A percentile compares a stretch with the other conserved stretches of the same genome.
Conservation (phyloP, 2,329 filamentous ascomycete species). For the Colletotrichum sp. region DNA sequence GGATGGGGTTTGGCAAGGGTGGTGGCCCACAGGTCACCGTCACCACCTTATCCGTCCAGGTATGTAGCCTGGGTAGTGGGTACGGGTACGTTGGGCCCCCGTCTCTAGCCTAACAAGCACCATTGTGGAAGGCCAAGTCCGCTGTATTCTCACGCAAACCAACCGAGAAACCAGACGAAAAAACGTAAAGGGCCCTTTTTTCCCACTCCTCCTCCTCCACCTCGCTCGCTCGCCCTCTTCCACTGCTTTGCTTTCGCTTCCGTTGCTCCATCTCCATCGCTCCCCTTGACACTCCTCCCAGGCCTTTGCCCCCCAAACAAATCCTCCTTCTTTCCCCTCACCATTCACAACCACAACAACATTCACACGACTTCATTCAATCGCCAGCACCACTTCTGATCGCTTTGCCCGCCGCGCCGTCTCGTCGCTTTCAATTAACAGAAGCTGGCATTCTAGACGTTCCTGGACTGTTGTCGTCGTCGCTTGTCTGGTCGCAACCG, state of each 20-base stretch:
- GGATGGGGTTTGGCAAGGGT: background rate
- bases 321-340: conserved; percentile 20
- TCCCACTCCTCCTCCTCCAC: background rate
- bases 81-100: background rate
- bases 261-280: conserved; percentile 5
- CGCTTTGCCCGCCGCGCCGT: background rate
- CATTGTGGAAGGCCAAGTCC: background rate
- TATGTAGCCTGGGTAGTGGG: background rate
- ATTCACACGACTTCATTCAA: background rate
- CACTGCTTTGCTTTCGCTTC: background rate
- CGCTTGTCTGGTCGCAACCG: conserved; percentile 10
- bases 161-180: background rate
- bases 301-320: conserved; percentile 15
- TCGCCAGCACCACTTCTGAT: background rate
- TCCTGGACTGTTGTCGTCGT: conserved; percentile 9
- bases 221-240: background rate
- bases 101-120: background rate
- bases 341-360: conserved; percentile 2
- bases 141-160: background rate
- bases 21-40: background rate
- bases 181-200: conserved; percentile 10
- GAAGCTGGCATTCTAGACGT: conserved; percentile 7
- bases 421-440: background rate
- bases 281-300: background rate
- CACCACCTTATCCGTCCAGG: background rate